Conservation (phyloP, 257 asterid genomes). For the Gentiana macrophylla region DNA sequence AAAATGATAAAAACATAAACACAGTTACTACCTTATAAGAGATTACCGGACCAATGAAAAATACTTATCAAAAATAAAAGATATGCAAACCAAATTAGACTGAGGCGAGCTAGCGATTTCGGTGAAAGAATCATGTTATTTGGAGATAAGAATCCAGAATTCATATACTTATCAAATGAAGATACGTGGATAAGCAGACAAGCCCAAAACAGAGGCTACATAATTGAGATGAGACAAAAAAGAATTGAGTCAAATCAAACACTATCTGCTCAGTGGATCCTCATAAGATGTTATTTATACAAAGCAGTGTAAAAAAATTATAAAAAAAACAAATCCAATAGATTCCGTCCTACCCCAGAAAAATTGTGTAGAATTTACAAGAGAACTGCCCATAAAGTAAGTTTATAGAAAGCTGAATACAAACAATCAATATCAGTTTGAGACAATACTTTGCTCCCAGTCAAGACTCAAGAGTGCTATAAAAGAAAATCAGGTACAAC, state of each 20-base stretch:
- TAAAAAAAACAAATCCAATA: background rate
- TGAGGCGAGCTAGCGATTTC: no score
- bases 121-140: no score
- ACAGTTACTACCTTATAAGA: no score
- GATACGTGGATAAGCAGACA: no score
- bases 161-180: no score
- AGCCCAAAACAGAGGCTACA: no score
- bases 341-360: background rate
- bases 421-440: background rate
- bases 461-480: conserved; percentile 25
- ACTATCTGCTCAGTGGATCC: conserved; percentile 2
- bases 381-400: conserved; percentile 9
- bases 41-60: no score
- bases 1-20: no score
- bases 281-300: conserved; percentile 2
- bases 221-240: no score
- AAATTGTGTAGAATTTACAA: conserved; percentile 9
- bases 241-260: background rate
- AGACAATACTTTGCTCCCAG: background rate
- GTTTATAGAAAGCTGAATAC: background rate
- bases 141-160: no score
- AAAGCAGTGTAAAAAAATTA: background rate
- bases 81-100: no score
- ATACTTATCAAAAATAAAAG: no score
- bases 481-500: conserved; percentile 86